phyloP scores from a whole-genome alignment of 2,329 filamentous ascomycete species.

The Coniochaeta prunicola region DNA sequence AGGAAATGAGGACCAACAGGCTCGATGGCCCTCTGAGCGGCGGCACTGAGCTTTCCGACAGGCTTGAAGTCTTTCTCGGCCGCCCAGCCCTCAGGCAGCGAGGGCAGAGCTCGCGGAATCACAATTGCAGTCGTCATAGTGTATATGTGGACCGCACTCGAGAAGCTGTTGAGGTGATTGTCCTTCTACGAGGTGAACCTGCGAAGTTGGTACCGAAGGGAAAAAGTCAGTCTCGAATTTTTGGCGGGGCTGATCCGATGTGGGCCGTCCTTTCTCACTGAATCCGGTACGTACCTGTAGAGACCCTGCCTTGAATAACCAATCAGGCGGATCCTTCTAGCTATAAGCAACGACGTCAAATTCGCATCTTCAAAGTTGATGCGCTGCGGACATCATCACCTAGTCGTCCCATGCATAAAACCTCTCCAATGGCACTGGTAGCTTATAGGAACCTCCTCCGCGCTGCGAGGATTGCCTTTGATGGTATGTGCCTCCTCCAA shows the following conservation, averaged over 20 bases:
- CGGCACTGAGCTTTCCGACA: conserved; percentile 65
- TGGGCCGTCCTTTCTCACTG: neutral
- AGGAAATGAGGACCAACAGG: conserved; percentile 97
- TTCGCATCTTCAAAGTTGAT: neutral
- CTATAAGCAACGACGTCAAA: too few relatives aligned
- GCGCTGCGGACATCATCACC: neutral
- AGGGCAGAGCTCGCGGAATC: conserved; percentile 60
- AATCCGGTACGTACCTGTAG: too few relatives aligned
- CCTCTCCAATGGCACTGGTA: conserved; percentile 51
- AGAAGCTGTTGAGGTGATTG: neutral
- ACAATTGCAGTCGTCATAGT: conserved; percentile 47
- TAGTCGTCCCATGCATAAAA: neutral
- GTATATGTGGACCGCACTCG: neutral
- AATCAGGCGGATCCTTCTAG: too few relatives aligned
- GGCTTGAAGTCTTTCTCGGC: conserved; percentile 90
- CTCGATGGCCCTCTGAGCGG: conserved; percentile 83
- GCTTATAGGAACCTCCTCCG: conserved; percentile 80
- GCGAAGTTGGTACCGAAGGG: neutral
- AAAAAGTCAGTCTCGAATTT: neutral
- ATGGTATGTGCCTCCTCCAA: conserved; percentile 44
- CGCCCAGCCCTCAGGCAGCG: conserved; percentile 73
- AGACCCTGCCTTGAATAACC: too few relatives aligned
- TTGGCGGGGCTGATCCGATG: neutral
- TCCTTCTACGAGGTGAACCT: neutral
- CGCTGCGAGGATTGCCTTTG: conserved; percentile 74